These are phyloP conservation scores for Neopestalotiopsis rosae DNA, from an alignment of 2,329 filamentous ascomycete species.

Conservation along the genomic window DNA sequence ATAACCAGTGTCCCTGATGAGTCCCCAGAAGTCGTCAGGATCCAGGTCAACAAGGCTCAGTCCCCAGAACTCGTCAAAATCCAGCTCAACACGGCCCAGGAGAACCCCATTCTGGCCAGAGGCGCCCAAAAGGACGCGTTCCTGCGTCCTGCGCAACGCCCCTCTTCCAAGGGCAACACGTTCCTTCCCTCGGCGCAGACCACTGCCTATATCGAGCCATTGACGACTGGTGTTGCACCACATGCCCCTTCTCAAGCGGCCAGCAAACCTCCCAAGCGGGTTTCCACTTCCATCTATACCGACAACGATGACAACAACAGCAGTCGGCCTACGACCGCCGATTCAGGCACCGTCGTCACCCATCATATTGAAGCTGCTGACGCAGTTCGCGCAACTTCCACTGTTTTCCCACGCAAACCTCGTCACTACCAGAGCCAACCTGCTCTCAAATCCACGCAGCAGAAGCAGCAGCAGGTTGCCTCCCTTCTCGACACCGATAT, in stretches of 20 bases:
- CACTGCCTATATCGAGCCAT: conserved; percentile 18
- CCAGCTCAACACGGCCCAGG: conserved; percentile 44
- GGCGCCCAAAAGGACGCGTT: conserved; percentile 40
- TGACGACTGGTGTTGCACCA: neutral
- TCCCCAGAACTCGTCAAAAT: conserved; percentile 19
- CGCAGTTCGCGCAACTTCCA: conserved; percentile 1
- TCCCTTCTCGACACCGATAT: conserved; percentile 21
- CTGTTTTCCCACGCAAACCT: conserved; percentile 23
- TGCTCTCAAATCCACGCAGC: conserved; percentile 48
- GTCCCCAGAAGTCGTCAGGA: conserved; percentile 25
- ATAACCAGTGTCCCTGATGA: conserved; percentile 26
- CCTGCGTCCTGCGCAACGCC: conserved; percentile 43
- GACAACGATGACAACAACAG: conserved; percentile 24
- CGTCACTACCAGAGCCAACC: conserved; percentile 62
- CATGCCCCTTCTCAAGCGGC: conserved; percentile 15
- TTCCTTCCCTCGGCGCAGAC: conserved; percentile 28
- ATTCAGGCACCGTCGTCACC: neutral
- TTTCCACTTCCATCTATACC: conserved; percentile 30
- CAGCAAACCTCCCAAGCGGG: conserved; percentile 21
- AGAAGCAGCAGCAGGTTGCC: conserved; percentile 44
- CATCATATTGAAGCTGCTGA: conserved; percentile 8
- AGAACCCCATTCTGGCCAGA: conserved; percentile 42
- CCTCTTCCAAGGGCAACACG: conserved; percentile 27
- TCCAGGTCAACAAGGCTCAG: conserved; percentile 42
- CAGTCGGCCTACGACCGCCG: conserved; percentile 9